These are phyloP conservation scores for Gossypium schwendimanii DNA, from an alignment of 441 rosid genomes.

Conservation along the genomic window DNA sequence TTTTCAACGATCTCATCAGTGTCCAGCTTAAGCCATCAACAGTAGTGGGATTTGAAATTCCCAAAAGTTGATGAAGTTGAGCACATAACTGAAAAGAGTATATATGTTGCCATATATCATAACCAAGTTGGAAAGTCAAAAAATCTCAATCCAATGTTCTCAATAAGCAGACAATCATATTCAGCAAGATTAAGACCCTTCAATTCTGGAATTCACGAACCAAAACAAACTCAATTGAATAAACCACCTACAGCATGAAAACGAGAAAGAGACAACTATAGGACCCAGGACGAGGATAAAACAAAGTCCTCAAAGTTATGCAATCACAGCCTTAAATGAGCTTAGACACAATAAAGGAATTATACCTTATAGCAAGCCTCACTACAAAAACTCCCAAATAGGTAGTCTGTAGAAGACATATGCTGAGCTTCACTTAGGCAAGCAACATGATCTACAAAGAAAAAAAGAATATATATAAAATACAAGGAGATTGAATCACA, in stretches of 20 bases:
- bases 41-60: slow-evolving; percentile 30
- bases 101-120: slow-evolving; percentile 3
- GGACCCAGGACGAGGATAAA: background rate
- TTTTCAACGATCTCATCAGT: slow-evolving; percentile 26
- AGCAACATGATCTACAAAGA: slow-evolving; percentile 29
- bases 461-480: slow-evolving; percentile 1
- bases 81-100: slow-evolving; percentile 24
- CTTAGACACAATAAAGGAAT: background rate
- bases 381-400: slow-evolving; percentile 26
- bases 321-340: background rate
- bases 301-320: background rate
- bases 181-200: slow-evolving; percentile 5
- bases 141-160: background rate
- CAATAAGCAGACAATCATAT: slow-evolving; percentile 1
- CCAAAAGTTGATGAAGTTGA: slow-evolving; percentile 34
- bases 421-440: slow-evolving; percentile 28
- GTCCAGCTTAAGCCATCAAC: slow-evolving; percentile 38
- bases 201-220: background rate
- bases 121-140: background rate
- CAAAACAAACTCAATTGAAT: background rate
- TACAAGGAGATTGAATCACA: background rate
- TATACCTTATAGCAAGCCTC: slow-evolving; percentile 35
- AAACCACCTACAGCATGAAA: background rate
- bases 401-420: slow-evolving; percentile 12
- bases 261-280: slow-evolving; percentile 1